Evolutionary conservation across 2,329 filamentous ascomycete genomes (phyloP), one percentile per base, ranked within the genome.

Genomic region (Emydomyces testavorans): DNA sequence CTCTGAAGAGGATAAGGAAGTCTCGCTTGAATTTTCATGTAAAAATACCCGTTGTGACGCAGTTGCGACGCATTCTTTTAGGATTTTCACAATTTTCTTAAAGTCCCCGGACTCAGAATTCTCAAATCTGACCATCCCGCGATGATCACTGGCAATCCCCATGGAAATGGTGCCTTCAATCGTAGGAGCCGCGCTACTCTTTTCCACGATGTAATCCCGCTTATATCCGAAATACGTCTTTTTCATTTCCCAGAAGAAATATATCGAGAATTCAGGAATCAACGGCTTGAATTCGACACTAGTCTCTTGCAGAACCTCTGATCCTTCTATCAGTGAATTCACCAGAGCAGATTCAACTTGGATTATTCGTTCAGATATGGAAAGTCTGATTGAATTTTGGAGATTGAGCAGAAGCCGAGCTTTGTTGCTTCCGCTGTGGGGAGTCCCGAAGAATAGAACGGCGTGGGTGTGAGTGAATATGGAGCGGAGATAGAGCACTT

Each of bases 301-400:
- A 51, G 68, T 65, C 43, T 65, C 62, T 53, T 67, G 62, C n/a
- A 68, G 52, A 23, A 58, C 59, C 45, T 68, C 66, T 6, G 65
- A 69, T 15, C 63, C 68, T 48, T 69, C 67, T 50, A 73, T 66
- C 13, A 80, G 62, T 1, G 74, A 76, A 56, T 68, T 71, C 6
- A 78, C 66, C 29, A 82, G 62, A 0, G 74, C 72, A 7, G 74
- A 53, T 28, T 63, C 56, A 24, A 58, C 54, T 16, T 58, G 46
- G 2, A 57, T 18, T 10, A 60, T 50, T 16, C 46, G 50, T 26
- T 53, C 62, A 26, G 64, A 61, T 10, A 63, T 20, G 11, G 54
- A 31, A 24, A 62, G 41, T 18, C 56, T 54, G n/a, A 53, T 58
- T 2, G 65, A 49, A 46, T 62, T 63, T 43, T 58, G 57, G 20